These are phyloP conservation scores for Agaricus bisporus DNA, from an alignment of 768 basidiomycete species.

Conservation along the genomic window DNA sequence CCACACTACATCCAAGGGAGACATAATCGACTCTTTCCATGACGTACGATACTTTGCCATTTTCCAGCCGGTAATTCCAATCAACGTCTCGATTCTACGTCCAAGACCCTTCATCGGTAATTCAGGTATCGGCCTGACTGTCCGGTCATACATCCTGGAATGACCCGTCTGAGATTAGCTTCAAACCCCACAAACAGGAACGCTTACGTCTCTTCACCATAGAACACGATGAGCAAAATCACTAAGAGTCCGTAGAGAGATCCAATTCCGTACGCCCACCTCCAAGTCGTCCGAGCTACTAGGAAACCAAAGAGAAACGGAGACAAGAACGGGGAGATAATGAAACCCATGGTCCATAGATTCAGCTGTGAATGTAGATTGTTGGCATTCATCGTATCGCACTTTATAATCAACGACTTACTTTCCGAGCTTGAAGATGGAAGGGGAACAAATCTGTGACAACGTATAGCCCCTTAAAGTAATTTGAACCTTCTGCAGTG, in stretches of 20 bases:
- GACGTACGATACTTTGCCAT: slow-evolving; percentile 28
- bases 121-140: slow-evolving; percentile 34
- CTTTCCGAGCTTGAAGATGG: slow-evolving; percentile 64
- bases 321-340: slow-evolving; percentile 59
- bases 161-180: slow-evolving; percentile 22
- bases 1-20: slow-evolving; percentile 55
- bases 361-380: slow-evolving; percentile 31
- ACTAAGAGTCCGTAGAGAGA: slow-evolving; percentile 54
- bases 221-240: slow-evolving; percentile 48
- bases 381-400: not conserved
- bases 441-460: slow-evolving; percentile 65
- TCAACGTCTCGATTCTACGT: slow-evolving; percentile 43
- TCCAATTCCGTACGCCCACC: slow-evolving; percentile 66
- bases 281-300: slow-evolving; percentile 52
- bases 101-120: slow-evolving; percentile 31
- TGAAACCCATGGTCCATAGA: slow-evolving; percentile 54
- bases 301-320: slow-evolving; percentile 68
- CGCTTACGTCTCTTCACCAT: slow-evolving; percentile 64
- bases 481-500: not conserved
- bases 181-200: slow-evolving; percentile 29
- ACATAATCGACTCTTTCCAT: not conserved
- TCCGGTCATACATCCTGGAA: slow-evolving; percentile 48
- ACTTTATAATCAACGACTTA: slow-evolving; percentile 16
- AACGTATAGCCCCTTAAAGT: slow-evolving; percentile 47
- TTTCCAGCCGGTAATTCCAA: slow-evolving; percentile 45